A percentile compares a stretch with the other conserved stretches of the same genome.
phyloP scores from a whole-genome alignment of 192 early-diverging fungal genomes.

The Coemansia brasiliensis region DNA sequence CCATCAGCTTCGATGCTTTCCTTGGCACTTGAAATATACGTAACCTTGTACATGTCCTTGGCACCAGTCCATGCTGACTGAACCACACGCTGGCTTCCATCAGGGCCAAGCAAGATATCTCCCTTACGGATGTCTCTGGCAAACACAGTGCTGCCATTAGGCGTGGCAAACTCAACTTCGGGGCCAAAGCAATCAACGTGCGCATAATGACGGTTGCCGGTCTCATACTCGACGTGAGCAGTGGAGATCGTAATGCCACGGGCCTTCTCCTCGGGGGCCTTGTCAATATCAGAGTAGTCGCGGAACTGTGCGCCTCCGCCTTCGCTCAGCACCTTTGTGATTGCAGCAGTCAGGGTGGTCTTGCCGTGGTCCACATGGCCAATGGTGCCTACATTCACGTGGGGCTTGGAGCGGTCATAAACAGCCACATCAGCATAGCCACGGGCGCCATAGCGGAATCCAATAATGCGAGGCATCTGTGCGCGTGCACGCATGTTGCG shows the following conservation, averaged over 20 bases:
- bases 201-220: conserved; percentile 85
- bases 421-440: conserved; percentile 60
- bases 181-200: conserved; percentile 77
- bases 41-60: conserved; percentile 32
- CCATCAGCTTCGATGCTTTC: conserved; percentile 11
- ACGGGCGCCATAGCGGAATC: conserved; percentile 9
- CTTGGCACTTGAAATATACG: not conserved
- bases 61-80: conserved; percentile 19
- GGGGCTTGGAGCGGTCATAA: conserved; percentile 87
- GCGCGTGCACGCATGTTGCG: conserved; percentile 8
- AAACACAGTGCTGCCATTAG: not conserved
- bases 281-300: conserved; percentile 97
- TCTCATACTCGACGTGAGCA: conserved; percentile 98
- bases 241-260: conserved; percentile 98
- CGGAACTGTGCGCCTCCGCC: conserved; percentile 84
- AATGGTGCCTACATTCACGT: conserved; percentile 98
- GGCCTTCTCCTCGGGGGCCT: conserved; percentile 97
- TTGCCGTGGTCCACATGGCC: conserved; percentile 99
- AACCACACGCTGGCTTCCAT: conserved; percentile 28
- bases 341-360: conserved; percentile 97
- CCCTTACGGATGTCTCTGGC: conserved; percentile 22
- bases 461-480: conserved; percentile 4
- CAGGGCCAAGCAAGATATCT: conserved; percentile 28
- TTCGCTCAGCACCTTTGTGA: conserved; percentile 90
- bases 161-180: conserved; percentile 32